Evolutionary conservation across 1,284 basidiomycete genomes (phyloP).

Genomic region (Nidula niveotomentosa): DNA sequence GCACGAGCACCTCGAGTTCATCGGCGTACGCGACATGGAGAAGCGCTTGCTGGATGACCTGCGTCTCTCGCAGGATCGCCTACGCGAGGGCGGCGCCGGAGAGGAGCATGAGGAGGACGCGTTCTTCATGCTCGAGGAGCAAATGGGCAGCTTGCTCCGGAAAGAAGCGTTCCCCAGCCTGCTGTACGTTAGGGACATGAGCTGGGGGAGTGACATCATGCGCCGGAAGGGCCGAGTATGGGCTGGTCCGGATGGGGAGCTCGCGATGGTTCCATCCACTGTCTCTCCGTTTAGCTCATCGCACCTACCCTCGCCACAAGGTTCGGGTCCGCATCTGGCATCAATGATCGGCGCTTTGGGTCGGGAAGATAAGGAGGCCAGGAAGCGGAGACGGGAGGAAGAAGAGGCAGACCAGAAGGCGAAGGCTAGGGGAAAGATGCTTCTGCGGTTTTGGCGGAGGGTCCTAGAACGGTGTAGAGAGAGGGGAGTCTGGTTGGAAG

Average conservation of each 20-base stretch:
- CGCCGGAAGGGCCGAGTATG: constrained; percentile 19
- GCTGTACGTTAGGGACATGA: constrained; percentile 63
- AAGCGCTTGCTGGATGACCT: constrained; percentile 44
- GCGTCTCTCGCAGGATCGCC: constrained; percentile 5
- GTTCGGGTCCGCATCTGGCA: background rate
- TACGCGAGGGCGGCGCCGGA: constrained; percentile 4
- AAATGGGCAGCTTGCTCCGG: constrained; percentile 58
- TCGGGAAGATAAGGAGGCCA: constrained; percentile 1
- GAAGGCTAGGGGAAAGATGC: constrained; percentile 10
- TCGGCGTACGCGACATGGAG: constrained; percentile 72
- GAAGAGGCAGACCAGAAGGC: constrained; percentile 7
- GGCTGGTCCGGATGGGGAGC: background rate
- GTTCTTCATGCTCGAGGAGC: constrained; percentile 66
- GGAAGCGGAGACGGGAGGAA: constrained; percentile 2
- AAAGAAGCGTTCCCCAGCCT: constrained; percentile 61
- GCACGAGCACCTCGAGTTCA: constrained; percentile 60
- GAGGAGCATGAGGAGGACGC: constrained; percentile 36
- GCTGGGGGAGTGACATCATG: constrained; percentile 38
- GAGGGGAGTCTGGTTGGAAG: constrained; percentile 55
- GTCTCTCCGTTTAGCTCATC: background rate
- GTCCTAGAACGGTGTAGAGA: constrained; percentile 46
- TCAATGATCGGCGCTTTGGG: background rate
- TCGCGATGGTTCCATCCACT: background rate
- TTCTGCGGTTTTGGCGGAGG: constrained; percentile 49
- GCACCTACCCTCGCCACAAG: background rate